A percentile compares a stretch with the other conserved stretches of the same genome.
Conservation (phyloP, 2,329 filamentous ascomycete genomes). For the Fusarium dimerum region DNA sequence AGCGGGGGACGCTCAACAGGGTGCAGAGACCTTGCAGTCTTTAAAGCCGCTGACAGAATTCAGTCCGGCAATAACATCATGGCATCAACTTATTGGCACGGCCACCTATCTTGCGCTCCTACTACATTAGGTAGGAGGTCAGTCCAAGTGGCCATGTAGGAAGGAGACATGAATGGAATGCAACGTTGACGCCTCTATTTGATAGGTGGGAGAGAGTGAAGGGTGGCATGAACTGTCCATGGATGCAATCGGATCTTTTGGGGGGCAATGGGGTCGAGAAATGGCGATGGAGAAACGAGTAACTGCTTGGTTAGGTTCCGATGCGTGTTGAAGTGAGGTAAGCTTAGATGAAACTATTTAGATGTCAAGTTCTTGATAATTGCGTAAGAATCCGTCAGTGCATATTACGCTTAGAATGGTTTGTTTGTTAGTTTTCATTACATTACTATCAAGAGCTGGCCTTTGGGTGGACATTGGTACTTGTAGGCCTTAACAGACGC, state of each 20-base stretch:
- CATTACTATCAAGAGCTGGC: neutral
- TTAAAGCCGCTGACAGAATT: neutral
- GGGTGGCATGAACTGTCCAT: neutral
- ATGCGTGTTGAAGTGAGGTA: no score
- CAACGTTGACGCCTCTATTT: neutral
- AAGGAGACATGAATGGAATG: neutral
- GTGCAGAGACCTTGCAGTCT: neutral
- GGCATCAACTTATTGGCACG: neutral
- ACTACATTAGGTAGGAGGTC: neutral
- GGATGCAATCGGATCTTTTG: neutral
- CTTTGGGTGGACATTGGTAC: neutral
- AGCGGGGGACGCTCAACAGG: no score
- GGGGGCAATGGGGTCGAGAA: no score
- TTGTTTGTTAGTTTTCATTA: no score
- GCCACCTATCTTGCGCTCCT: neutral
- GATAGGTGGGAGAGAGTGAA: neutral
- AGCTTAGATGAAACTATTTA: no score
- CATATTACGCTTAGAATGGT: no score
- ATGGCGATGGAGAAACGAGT: no score
- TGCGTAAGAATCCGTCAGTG: no score
- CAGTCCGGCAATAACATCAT: neutral
- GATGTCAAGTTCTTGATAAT: no score
- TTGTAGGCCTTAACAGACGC: constrained; percentile 2
- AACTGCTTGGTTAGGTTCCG: no score
- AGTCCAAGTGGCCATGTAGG: neutral